phyloP scores from a whole-genome alignment of 2,329 filamentous ascomycete species.

The Chrysoporthe deuterocubensis region DNA sequence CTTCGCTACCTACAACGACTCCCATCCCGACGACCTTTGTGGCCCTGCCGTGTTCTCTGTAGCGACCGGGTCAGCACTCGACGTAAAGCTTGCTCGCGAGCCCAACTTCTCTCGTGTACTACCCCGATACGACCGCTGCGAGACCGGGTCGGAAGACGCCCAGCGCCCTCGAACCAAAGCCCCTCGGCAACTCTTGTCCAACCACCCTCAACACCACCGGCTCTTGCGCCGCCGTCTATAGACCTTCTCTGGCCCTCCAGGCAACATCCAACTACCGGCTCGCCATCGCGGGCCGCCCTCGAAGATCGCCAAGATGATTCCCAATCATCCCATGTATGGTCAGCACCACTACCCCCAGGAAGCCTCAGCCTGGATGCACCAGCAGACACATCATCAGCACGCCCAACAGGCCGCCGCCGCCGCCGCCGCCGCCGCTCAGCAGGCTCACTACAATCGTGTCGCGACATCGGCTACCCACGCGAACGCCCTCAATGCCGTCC shows the following conservation, averaged over 20 bases:
- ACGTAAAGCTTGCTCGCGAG: not conserved
- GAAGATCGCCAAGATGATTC: slow-evolving; percentile 57
- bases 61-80: too few species aligned
- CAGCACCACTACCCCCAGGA: slow-evolving; percentile 69
- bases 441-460: slow-evolving; percentile 75
- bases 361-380: slow-evolving; percentile 70
- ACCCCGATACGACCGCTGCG: not conserved
- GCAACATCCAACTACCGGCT: slow-evolving; percentile 2
- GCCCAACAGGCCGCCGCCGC: slow-evolving; percentile 59
- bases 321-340: slow-evolving; percentile 65
- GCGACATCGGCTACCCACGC: slow-evolving; percentile 65
- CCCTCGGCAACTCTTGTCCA: not conserved
- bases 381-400: slow-evolving; percentile 64
- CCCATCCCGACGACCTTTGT: not conserved
- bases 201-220: slow-evolving; percentile 4
- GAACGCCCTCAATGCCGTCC: slow-evolving; percentile 49
- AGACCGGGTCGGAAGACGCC: not conserved
- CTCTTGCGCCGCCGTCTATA: not conserved
- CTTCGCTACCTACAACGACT: not conserved
- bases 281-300: slow-evolving; percentile 25
- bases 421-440: slow-evolving; percentile 56
- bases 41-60: not conserved
- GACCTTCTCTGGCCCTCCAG: not conserved
- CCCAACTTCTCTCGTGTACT: not conserved
- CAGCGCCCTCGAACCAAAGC: not conserved